A percentile compares a stretch with the other conserved stretches of the same genome.
Evolutionary conservation across 1,139 yeast genomes (phyloP).

Genomic region (Diutina catenulata): DNA sequence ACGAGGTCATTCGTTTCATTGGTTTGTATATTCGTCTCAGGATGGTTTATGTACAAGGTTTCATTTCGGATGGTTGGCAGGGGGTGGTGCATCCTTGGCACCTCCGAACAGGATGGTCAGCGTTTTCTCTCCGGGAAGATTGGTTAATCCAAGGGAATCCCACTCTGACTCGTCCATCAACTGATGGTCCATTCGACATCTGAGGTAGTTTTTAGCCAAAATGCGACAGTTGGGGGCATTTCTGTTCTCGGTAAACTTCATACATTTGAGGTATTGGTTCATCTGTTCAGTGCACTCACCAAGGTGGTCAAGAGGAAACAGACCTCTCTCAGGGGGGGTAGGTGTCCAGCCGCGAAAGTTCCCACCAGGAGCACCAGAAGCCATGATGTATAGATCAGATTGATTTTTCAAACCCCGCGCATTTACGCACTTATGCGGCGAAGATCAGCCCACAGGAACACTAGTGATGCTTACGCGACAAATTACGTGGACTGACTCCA

Average conservation of each 20-base stretch:
- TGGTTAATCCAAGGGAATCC: slow-evolving; percentile 63
- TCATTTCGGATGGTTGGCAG: too few species aligned
- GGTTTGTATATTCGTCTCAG: too few species aligned
- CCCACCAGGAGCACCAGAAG: slow-evolving; percentile 8
- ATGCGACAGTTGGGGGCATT: slow-evolving; percentile 85
- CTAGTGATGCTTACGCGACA: too few species aligned
- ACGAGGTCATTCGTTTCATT: too few species aligned
- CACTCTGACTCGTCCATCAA: slow-evolving; percentile 77
- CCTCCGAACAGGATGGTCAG: too few species aligned
- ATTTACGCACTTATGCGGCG: too few species aligned
- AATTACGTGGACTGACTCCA: too few species aligned
- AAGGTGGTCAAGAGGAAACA: slow-evolving; percentile 89
- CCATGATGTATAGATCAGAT: too few species aligned
- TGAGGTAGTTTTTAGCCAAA: slow-evolving; percentile 68
- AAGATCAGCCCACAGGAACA: too few species aligned
- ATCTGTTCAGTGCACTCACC: slow-evolving; percentile 74
- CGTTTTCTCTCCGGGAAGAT: slow-evolving; percentile 48
- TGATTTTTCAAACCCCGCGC: too few species aligned
- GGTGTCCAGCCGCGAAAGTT: slow-evolving; percentile 54
- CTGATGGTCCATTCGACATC: slow-evolving; percentile 85
- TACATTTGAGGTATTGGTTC: slow-evolving; percentile 66
- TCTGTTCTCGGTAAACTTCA: slow-evolving; percentile 65
- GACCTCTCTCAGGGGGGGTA: slow-evolving; percentile 92
- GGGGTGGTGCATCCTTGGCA: too few species aligned
- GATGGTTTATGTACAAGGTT: too few species aligned